A percentile compares a stretch with the other conserved stretches of the same genome.
Conservation (phyloP, 345 rosid species). For the Euphorbia peplus region DNA sequence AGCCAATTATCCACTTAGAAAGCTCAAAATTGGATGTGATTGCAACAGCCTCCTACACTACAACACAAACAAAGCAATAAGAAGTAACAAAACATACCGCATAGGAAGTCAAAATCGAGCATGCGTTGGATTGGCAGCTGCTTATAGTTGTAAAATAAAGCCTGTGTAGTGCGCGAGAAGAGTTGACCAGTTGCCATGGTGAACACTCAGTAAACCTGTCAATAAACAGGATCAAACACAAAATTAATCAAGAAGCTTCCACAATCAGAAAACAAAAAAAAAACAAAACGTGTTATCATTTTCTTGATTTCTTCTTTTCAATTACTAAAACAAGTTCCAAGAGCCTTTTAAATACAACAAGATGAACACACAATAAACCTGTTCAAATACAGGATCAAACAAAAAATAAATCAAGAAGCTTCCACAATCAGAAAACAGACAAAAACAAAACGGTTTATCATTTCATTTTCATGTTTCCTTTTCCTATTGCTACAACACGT, state of each 20-base stretch:
- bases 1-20: not conserved
- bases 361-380: constrained; percentile 49
- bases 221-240: constrained; percentile 7
- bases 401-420: constrained; percentile 2
- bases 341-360: not conserved
- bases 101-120: constrained; percentile 99
- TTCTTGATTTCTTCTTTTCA: not conserved
- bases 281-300: not conserved
- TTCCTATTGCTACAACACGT: not conserved
- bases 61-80: not conserved
- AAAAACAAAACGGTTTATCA: not conserved
- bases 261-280: not conserved
- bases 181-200: constrained; percentile 93
- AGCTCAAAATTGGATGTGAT: constrained; percentile 6
- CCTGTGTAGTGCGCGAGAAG: constrained; percentile 82
- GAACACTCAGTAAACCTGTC: constrained; percentile 36
- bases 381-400: constrained; percentile 17
- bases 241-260: constrained; percentile 4
- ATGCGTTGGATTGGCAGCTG: constrained; percentile 95
- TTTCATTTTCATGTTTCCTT: not conserved
- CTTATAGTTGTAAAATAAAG: constrained; percentile 90
- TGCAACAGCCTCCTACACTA: not conserved
- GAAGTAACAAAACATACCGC: constrained; percentile 51
- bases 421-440: constrained; percentile 1
- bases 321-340: not conserved